These are phyloP conservation scores for Paxillus ammoniavirescens DNA, from an alignment of 768 basidiomycete genomes.

Conservation along the genomic window DNA sequence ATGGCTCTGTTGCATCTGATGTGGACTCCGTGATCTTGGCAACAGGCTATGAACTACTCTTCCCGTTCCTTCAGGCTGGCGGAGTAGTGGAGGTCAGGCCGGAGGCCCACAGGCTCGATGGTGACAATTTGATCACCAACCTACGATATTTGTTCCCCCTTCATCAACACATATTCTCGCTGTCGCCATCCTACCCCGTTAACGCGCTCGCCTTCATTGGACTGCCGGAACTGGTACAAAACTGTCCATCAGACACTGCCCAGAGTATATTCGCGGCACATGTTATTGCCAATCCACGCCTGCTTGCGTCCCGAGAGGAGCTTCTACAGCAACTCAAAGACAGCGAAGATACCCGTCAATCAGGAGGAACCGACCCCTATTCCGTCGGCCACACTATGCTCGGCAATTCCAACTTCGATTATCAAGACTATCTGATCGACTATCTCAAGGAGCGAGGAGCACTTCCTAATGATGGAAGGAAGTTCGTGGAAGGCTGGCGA, in stretches of 20 bases:
- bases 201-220: conserved; percentile 56
- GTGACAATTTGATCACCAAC: conserved; percentile 40
- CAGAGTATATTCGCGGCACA: conserved; percentile 48
- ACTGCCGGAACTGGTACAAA: conserved; percentile 45
- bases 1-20: conserved; percentile 36
- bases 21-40: conserved; percentile 48
- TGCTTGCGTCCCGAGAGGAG: conserved; percentile 39
- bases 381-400: conserved; percentile 44
- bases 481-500: conserved; percentile 50
- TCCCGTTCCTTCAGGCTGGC: conserved; percentile 45
- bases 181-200: conserved; percentile 41
- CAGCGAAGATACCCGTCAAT: conserved; percentile 39
- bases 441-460: conserved; percentile 17
- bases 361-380: conserved; percentile 45
- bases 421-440: conserved; percentile 34
- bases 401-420: conserved; percentile 31
- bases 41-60: conserved; percentile 49
- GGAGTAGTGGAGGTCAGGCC: conserved; percentile 13
- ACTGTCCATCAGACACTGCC: conserved; percentile 47
- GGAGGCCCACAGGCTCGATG: neutral
- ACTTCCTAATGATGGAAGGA: conserved; percentile 39
- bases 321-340: conserved; percentile 39
- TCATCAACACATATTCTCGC: conserved; percentile 47
- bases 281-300: conserved; percentile 38
- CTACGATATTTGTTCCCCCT: conserved; percentile 50